Conservation (phyloP, 345 rosid genomes). For the Limnanthes douglasii region DNA sequence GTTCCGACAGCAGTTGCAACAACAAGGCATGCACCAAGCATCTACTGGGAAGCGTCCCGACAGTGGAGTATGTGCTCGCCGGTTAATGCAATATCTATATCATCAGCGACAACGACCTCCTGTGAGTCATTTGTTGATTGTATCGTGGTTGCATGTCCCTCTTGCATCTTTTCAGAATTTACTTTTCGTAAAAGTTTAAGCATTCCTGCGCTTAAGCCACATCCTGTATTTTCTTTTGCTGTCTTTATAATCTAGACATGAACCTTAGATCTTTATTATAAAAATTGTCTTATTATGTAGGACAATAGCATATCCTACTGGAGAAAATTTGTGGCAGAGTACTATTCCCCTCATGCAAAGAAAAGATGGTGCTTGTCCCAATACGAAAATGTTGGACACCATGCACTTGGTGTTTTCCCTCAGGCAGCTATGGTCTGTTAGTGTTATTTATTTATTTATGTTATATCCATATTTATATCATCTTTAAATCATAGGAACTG, state of each 20-base stretch:
- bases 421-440: constrained; percentile 88
- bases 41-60: constrained; percentile 35
- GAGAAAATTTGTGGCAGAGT: constrained; percentile 90
- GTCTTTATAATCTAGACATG: background rate
- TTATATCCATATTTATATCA: no score
- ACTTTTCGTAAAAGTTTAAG: background rate
- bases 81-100: constrained; percentile 91
- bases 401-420: constrained; percentile 89
- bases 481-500: no score
- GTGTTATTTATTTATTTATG: background rate
- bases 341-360: constrained; percentile 94
- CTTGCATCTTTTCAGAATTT: background rate
- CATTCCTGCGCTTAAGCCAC: background rate
- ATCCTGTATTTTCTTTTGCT: background rate
- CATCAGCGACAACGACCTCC: constrained; percentile 84
- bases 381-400: constrained; percentile 84
- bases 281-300: constrained; percentile 34
- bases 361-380: constrained; percentile 92
- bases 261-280: no score
- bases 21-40: constrained; percentile 58
- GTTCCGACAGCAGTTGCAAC: constrained; percentile 67
- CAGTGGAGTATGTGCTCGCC: constrained; percentile 82
- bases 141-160: background rate
- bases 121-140: constrained; percentile 28
- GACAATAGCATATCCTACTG: constrained; percentile 81